Conservation (phyloP, 2,329 filamentous ascomycete species). For the Microsporum audouinii region DNA sequence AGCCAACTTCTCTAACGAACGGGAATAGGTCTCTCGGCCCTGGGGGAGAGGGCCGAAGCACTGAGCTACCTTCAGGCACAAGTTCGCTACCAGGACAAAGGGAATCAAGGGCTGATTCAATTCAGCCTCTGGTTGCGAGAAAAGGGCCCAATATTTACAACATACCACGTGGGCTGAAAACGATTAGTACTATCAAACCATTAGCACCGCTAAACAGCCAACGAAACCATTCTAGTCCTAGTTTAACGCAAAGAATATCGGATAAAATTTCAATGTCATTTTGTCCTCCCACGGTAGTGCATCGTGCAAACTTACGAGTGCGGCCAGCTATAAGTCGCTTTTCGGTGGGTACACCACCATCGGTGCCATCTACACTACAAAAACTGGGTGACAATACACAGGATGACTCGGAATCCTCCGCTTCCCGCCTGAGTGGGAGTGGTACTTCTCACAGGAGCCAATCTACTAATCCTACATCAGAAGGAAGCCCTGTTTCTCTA, state of each 20-base stretch:
- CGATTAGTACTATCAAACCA: background rate
- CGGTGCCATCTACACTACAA: slow-evolving; percentile 9
- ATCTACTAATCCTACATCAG: slow-evolving; percentile 28
- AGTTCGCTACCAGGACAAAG: background rate
- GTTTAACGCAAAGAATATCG: slow-evolving; percentile 26
- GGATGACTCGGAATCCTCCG: slow-evolving; percentile 27
- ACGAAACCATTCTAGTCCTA: slow-evolving; percentile 20
- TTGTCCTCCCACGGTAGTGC: slow-evolving; percentile 32
- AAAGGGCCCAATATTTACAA: background rate
- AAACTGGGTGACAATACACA: slow-evolving; percentile 22
- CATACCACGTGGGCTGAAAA: background rate
- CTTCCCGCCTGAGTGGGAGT: slow-evolving; percentile 19
- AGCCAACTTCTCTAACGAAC: background rate
- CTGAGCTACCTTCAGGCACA: background rate
- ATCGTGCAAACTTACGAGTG: slow-evolving; percentile 24
- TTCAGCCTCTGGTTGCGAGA: background rate
- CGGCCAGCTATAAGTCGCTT: slow-evolving; percentile 24
- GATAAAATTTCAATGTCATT: slow-evolving; percentile 30
- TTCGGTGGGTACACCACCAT: slow-evolving; percentile 16
- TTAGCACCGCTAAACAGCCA: slow-evolving; percentile 4
- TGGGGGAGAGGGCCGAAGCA: background rate
- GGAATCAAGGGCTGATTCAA: background rate
- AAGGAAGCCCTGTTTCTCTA: slow-evolving; percentile 19
- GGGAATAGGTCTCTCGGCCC: background rate
- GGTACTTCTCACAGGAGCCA: slow-evolving; percentile 22